Conservation (phyloP, 306 rosid genomes). For the Albizia julibrissin region DNA sequence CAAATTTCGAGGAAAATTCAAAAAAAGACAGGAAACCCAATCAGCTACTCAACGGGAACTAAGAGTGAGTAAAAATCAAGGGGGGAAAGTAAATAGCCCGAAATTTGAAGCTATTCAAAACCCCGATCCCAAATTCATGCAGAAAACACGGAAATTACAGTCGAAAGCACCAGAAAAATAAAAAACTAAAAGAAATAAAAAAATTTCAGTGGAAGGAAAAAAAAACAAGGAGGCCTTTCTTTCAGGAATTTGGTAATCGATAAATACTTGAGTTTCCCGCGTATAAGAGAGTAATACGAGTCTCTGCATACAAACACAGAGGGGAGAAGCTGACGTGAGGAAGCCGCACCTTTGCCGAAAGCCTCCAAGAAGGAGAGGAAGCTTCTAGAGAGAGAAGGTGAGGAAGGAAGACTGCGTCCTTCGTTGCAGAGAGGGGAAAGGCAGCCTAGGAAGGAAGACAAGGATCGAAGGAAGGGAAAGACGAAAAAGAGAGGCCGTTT, state of each 20-base stretch:
- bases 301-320: not conserved
- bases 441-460: not conserved
- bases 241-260: not conserved
- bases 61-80: not conserved
- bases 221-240: not conserved
- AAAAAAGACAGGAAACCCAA: not conserved
- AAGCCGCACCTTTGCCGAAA: not conserved
- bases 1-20: not conserved
- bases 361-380: not conserved
- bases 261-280: not conserved
- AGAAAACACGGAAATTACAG: slow-evolving; percentile 27
- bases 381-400: not conserved
- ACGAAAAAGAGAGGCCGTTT: not conserved
- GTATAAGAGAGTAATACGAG: not conserved
- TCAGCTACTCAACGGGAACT: not conserved
- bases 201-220: not conserved
- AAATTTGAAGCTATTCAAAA: slow-evolving; percentile 15
- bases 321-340: not conserved
- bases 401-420: not conserved
- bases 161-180: slow-evolving; percentile 20
- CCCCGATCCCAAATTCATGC: slow-evolving; percentile 40
- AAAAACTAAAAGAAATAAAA: not conserved
- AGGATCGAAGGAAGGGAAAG: not conserved
- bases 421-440: not conserved
- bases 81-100: not conserved